phyloP scores from a whole-genome alignment of 257 asterid genomes.

The Petrea volubilis region DNA sequence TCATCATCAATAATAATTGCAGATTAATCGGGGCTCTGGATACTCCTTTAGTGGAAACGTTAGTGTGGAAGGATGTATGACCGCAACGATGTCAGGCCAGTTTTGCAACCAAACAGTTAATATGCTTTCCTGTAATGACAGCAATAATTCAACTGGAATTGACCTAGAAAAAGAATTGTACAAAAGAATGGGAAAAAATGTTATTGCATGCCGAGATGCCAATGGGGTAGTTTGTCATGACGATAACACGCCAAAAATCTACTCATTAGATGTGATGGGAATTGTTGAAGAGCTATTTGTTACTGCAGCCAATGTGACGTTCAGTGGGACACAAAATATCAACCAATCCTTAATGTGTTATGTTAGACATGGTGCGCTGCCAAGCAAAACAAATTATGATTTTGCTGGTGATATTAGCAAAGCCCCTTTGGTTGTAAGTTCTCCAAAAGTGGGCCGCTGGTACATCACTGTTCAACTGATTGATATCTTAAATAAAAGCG shows the following conservation, averaged over 20 bases:
- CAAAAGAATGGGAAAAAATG: constrained; percentile 30
- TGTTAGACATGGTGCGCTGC: constrained; percentile 65
- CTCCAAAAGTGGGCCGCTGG: constrained; percentile 89
- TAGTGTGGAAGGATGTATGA: constrained; percentile 81
- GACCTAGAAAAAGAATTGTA: constrained; percentile 27
- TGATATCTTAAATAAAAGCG: constrained; percentile 43
- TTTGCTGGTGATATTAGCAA: constrained; percentile 65
- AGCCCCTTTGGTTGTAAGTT: constrained; percentile 57
- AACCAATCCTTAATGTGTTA: constrained; percentile 54
- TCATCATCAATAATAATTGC: too few species aligned
- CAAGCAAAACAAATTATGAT: constrained; percentile 58
- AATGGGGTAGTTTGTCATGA: constrained; percentile 58
- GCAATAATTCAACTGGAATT: constrained; percentile 37
- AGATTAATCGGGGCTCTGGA: constrained; percentile 83
- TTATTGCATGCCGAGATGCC: constrained; percentile 53
- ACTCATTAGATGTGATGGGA: constrained; percentile 61
- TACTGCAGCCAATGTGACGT: constrained; percentile 52
- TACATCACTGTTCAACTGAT: constrained; percentile 56
- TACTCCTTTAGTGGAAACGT: constrained; percentile 76
- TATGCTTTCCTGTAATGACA: constrained; percentile 57
- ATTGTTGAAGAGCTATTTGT: constrained; percentile 60
- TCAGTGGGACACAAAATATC: constrained; percentile 38
- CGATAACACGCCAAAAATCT: constrained; percentile 39
- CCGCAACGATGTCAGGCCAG: constrained; percentile 61
- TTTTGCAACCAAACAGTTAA: constrained; percentile 88